Evolutionary conservation across 371 early-diverging fungal species (phyloP).

Genomic region (Saksenaea vasiformis): DNA sequence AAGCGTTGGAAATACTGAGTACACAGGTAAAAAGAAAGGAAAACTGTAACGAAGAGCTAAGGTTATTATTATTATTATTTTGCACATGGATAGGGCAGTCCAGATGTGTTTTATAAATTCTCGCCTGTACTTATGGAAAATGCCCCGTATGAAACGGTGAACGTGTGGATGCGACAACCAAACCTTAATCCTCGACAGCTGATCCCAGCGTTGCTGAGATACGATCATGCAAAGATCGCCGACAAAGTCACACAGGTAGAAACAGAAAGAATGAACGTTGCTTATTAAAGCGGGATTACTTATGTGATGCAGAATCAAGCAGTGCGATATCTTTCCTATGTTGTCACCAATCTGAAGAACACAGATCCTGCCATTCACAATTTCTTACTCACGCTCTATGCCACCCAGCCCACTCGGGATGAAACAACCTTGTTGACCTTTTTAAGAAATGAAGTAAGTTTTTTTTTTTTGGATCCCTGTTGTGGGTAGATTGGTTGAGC

Average conservation of each 20-base stretch:
- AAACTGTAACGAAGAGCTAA: background rate
- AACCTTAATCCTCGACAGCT: conserved; percentile 79
- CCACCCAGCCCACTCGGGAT: conserved; percentile 66
- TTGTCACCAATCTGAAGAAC: conserved; percentile 73
- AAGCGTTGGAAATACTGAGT: conserved; percentile 75
- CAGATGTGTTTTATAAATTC: conserved; percentile 85
- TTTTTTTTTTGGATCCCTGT: no score
- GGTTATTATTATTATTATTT: background rate
- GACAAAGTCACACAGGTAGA: conserved; percentile 24
- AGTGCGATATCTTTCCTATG: conserved; percentile 83
- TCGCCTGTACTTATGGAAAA: conserved; percentile 82
- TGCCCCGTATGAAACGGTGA: conserved; percentile 78
- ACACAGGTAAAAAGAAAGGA: conserved; percentile 56
- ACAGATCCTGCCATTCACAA: conserved; percentile 91
- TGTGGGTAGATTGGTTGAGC: no score
- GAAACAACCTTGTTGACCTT: conserved; percentile 68
- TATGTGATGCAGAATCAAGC: conserved; percentile 71
- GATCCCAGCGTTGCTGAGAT: conserved; percentile 87
- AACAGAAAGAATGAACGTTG: background rate
- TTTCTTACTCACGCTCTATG: conserved; percentile 83
- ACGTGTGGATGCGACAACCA: conserved; percentile 82
- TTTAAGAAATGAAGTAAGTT: conserved; percentile 65
- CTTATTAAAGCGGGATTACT: background rate
- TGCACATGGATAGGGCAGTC: conserved; percentile 63
- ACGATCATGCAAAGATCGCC: conserved; percentile 52